phyloP scores from a whole-genome alignment of 441 rosid species.

The Syzygium syzygioides region DNA sequence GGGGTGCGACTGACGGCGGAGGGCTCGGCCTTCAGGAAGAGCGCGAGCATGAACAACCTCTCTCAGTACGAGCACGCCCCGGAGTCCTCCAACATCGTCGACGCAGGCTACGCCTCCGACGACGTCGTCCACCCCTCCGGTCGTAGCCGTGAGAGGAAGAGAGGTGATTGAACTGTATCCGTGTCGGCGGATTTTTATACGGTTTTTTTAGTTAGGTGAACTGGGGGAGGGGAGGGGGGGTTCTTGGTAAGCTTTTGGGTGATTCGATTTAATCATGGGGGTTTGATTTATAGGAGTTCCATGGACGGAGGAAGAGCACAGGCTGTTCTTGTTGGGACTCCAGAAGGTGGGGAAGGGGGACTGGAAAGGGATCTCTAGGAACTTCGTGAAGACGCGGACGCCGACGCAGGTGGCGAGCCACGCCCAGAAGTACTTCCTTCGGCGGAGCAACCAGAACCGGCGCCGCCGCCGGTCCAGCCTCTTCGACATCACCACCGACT shows the following conservation, averaged over 20 bases:
- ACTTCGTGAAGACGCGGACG: conserved; percentile 84
- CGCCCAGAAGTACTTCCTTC: conserved; percentile 90
- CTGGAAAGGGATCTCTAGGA: conserved; percentile 89
- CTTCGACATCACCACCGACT: conserved; percentile 71
- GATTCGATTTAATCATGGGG: not conserved
- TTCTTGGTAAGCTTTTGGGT: not conserved
- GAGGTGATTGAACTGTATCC: conserved; percentile 31
- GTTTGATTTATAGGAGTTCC: conserved; percentile 50
- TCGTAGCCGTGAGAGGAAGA: conserved; percentile 67
- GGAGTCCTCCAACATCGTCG: conserved; percentile 35
- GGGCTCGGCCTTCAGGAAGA: conserved; percentile 55
- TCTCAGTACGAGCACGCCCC: conserved; percentile 63
- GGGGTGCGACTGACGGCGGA: conserved; percentile 63
- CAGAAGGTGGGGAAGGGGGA: conserved; percentile 91
- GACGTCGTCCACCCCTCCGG: conserved; percentile 80
- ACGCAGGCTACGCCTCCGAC: conserved; percentile 74
- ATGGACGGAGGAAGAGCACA: conserved; percentile 93
- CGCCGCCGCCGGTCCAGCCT: conserved; percentile 90
- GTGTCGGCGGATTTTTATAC: not conserved
- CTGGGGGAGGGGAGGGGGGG: not conserved
- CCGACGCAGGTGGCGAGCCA: conserved; percentile 96
- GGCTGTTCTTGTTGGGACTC: conserved; percentile 61
- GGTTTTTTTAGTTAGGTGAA: not conserved
- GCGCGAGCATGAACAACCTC: conserved; percentile 82
- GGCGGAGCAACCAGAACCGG: conserved; percentile 62